Evolutionary conservation across 345 rosid species (phyloP).

Genomic region (Orychophragmus violaceus): DNA sequence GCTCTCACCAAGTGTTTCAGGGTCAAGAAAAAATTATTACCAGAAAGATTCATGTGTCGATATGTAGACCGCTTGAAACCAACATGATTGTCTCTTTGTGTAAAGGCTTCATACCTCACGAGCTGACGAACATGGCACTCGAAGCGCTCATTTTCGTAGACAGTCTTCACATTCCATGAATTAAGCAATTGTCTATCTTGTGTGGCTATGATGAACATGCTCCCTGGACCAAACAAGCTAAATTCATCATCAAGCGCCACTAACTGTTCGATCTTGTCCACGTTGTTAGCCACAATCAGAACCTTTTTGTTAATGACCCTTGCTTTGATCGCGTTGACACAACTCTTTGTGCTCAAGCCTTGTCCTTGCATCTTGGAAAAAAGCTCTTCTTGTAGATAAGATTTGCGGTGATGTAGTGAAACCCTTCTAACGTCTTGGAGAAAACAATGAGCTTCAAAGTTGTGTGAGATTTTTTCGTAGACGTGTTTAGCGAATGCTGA

Average conservation of each 20-base stretch:
- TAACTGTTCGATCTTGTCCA: conserved; percentile 24
- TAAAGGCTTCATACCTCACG: conserved; percentile 20
- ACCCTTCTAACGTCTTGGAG: conserved; percentile 19
- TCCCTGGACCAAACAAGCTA: conserved; percentile 34
- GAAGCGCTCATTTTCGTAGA: conserved; percentile 27
- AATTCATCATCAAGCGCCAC: conserved; percentile 24
- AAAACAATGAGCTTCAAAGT: conserved; percentile 31
- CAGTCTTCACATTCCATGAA: not conserved
- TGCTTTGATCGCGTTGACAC: conserved; percentile 17
- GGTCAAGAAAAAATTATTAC: not conserved
- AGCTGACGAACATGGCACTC: conserved; percentile 20
- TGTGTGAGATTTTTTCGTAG: conserved; percentile 7
- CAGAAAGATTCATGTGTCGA: not conserved
- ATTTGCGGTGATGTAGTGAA: not conserved
- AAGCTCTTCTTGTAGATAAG: conserved; percentile 22
- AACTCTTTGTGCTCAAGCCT: conserved; percentile 10
- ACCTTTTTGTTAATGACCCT: conserved; percentile 22
- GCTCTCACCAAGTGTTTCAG: conserved; percentile 9
- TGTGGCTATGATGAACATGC: conserved; percentile 27
- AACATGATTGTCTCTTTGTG: conserved; percentile 9
- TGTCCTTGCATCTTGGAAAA: conserved; percentile 25
- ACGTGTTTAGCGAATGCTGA: conserved; percentile 23
- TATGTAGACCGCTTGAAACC: conserved; percentile 12
- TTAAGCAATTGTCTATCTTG: conserved; percentile 25
- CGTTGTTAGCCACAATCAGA: conserved; percentile 28